Base-by-base conservation (phyloP, 345 rosid species). In the Reutealis trisperma region DNA sequence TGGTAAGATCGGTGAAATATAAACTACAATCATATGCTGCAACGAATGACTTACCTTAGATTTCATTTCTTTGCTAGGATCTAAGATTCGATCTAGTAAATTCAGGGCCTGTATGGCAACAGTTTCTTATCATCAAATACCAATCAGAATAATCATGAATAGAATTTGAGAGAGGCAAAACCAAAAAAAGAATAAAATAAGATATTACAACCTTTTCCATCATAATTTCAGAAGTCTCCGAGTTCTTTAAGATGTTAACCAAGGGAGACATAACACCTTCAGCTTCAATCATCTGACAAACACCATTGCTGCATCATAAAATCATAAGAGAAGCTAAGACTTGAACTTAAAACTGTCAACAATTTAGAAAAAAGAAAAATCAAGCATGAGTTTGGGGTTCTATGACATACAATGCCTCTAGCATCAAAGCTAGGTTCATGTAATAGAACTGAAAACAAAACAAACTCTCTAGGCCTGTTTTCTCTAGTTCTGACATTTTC, bases 61-160 rank as follows among this genome's bases (percentile, higher is more conserved):
- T 83, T 85, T 89, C 89, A 91, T 87, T 86, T 89, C 94, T 81
- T 83, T 91, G 77, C 78, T 83, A 75, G 97, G 93, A 80, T 91
- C 93, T 49, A 94, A 87, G 62, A 93, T 83, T 77, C 91, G 89
- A 27, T 93, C 83, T 72, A 93, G 89, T 73, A 88, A 78, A 85
- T 90, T 86, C 85, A 93, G 84, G 58, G 86, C 81, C 97, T 94
- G 93, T 86, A 86, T 37, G 42, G 52, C 74, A 83, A 59, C 75
- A 80, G 42, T 59, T 62, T 37, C 55, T 64, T 49, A 67, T 30
- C 78, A 74, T 52, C 61, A 60, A 49, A 79, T 59, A 75, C 47
- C 42, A 64, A 77, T 44, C 51, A 77, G 70, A 64, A 67, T 57
- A 52, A 74, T 63, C 73, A 24, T 18, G 3, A 57, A 77, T 55